Evolutionary conservation across 371 early-diverging fungal genomes (phyloP).

Genomic region (Mucor circinelloides): DNA sequence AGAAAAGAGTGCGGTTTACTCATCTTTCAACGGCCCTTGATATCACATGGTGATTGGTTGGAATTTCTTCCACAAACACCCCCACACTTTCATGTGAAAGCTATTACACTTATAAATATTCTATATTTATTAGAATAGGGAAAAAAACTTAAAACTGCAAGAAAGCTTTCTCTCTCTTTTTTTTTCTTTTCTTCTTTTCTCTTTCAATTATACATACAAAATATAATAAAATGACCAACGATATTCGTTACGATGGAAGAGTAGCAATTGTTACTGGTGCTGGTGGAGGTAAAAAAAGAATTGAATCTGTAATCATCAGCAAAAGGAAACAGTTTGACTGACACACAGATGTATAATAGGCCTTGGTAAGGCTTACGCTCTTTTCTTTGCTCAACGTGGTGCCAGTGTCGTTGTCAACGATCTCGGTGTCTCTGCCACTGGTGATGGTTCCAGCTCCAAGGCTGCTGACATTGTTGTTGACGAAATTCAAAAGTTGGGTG

Average conservation of each 20-base stretch:
- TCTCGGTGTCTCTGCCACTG: slow-evolving; percentile 84
- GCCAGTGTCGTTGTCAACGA: slow-evolving; percentile 92
- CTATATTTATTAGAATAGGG: background rate
- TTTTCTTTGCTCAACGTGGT: slow-evolving; percentile 89
- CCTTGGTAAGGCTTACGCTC: slow-evolving; percentile 90
- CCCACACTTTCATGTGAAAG: slow-evolving; percentile 25
- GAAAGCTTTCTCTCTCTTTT: slow-evolving; percentile 7
- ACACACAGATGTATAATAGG: slow-evolving; percentile 52
- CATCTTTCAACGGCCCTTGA: background rate
- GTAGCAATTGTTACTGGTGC: slow-evolving; percentile 98
- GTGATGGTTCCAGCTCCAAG: slow-evolving; percentile 71
- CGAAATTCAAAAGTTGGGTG: slow-evolving; percentile 90
- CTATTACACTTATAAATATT: slow-evolving; percentile 10
- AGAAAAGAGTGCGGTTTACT: background rate
- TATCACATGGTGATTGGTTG: slow-evolving; percentile 3
- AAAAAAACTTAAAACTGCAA: background rate
- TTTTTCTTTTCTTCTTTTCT: slow-evolving; percentile 5
- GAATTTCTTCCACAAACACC: background rate
- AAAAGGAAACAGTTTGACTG: slow-evolving; percentile 1
- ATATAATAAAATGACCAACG: slow-evolving; percentile 39
- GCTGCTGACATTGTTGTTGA: slow-evolving; percentile 97
- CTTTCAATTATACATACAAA: background rate
- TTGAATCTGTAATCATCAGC: background rate
- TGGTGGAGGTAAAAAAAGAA: slow-evolving; percentile 81
- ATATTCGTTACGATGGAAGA: slow-evolving; percentile 83